These are phyloP conservation scores for Haematococcus lacustris DNA, from an alignment of 139 green algal genomes.

Conservation along the genomic window DNA sequence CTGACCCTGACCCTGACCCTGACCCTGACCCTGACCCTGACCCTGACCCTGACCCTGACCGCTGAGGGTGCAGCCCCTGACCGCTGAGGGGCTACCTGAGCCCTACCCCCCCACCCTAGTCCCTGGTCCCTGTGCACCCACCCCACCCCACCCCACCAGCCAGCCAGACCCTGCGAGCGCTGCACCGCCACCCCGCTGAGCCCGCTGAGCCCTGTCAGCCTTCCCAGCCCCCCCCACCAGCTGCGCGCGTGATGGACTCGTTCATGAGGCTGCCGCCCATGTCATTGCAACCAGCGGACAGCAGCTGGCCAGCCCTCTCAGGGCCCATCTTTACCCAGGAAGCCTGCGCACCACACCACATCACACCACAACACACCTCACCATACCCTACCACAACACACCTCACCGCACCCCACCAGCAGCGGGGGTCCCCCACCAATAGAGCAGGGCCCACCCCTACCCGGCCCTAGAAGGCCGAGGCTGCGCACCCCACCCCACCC, in stretches of 20 bases:
- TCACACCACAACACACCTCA: too few relatives aligned
- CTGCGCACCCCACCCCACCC: too few relatives aligned
- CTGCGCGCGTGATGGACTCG: conserved; percentile 82
- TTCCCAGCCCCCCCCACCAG: conserved; percentile 27
- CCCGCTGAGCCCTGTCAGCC: neutral
- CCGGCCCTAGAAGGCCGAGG: too few relatives aligned
- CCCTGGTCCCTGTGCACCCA: neutral
- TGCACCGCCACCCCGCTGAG: too few relatives aligned
- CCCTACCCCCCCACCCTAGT: neutral
- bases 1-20: too few relatives aligned
- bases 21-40: too few relatives aligned
- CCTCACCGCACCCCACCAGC: too few relatives aligned
- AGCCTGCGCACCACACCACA: too few relatives aligned
- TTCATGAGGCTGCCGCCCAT: conserved; percentile 90
- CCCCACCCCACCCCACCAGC: neutral
- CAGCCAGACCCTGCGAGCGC: neutral
- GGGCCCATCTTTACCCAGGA: conserved; percentile 90
- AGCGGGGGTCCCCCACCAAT: too few relatives aligned
- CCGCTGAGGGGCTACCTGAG: neutral
- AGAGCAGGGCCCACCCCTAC: too few relatives aligned
- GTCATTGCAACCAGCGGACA: conserved; percentile 80
- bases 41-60: too few relatives aligned
- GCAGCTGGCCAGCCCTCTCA: conserved; percentile 45
- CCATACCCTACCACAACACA: too few relatives aligned
- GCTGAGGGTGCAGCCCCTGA: neutral